Base-by-base conservation (phyloP, 164 flowering plant species). In the Protea cynaroides region DNA sequence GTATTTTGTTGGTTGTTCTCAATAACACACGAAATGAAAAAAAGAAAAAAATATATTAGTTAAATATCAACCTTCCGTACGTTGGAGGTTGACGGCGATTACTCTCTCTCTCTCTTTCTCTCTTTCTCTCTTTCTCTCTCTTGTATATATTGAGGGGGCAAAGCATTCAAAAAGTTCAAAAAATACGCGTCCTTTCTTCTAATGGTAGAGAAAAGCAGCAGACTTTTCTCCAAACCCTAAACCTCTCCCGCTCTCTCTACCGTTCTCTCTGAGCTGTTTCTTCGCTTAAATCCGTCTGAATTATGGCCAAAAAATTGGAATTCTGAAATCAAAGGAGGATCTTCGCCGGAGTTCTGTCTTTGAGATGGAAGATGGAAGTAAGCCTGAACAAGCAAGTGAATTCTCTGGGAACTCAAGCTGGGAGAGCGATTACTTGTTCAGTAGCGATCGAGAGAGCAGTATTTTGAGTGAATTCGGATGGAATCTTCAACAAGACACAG, bases 391-490 rank as follows among this genome's bases (percentile, higher is more conserved):
- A 22, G 66, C n/a, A 37, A 46, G 65, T n/a, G 63, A 64, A 29
- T 64, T 64, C 61, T 37, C 64, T 64, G 61, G 40, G 62, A 15
- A 34, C 58, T 4, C 23, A 56, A 8, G 50, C 13, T 46, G 50
- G 50, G 79, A 74, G 25, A 55, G 65, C 60, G 69, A 36, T 54
- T 72, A 71, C 77, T 74, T 76, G 76, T 74, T 78, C 69, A 69
- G 72, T 0, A 62, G 54, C 62, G 73, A 71, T 14, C 58, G 68
- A 17, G 84, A 78, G 54, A 75, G 63, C 69, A 65, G 54, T 67
- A 79, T 85, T 44, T 68, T 85, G 44, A 59, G 72, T 65, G 88
- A 83, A 36, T 83, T 86, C 71, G 81, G 84, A 0, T 82, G 87
- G 92, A 71, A 75, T 66, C 64, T 67, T 15, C 76, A 64, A 0